Conservation (phyloP, 768 basidiomycete genomes). For the Pulveroboletus sp. region DNA sequence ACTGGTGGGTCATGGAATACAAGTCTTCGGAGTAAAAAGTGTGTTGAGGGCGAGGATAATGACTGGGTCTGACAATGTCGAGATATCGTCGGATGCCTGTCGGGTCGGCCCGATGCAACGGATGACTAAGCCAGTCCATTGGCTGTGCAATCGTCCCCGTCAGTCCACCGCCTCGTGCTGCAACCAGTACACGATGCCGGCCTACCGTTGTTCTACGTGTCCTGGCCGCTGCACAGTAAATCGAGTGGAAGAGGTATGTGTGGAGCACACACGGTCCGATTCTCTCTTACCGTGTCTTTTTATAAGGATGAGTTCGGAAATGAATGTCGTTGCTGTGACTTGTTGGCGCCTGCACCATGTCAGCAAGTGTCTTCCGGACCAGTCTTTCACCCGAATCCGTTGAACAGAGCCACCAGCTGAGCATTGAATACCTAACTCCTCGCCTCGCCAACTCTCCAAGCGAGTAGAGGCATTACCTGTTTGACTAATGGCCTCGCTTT, state of each 20-base stretch:
- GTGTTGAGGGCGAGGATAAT: constrained; percentile 22
- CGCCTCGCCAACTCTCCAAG: constrained; percentile 16
- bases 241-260: constrained; percentile 20
- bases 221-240: constrained; percentile 3
- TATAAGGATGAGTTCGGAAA: constrained; percentile 31
- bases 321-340: constrained; percentile 33
- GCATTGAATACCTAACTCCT: constrained; percentile 8
- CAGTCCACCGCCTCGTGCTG: constrained; percentile 18
- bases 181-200: constrained; percentile 13
- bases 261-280: constrained; percentile 12
- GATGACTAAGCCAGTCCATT: constrained; percentile 34
- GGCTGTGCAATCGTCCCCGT: constrained; percentile 22
- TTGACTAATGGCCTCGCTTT: constrained; percentile 29
- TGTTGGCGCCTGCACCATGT: constrained; percentile 9
- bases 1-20: constrained; percentile 46
- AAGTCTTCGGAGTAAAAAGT: constrained; percentile 40
- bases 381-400: constrained; percentile 33
- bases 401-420: constrained; percentile 21
- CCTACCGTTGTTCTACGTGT: constrained; percentile 14
- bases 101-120: constrained; percentile 34
- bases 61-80: constrained; percentile 16
- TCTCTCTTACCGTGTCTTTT: constrained; percentile 20
- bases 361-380: constrained; percentile 24
- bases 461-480: constrained; percentile 26
- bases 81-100: constrained; percentile 33